These are phyloP conservation scores for Sphagnum fallax DNA, from an alignment of 228 moss, liverwort and hornwort genomes.

Conservation along the genomic window DNA sequence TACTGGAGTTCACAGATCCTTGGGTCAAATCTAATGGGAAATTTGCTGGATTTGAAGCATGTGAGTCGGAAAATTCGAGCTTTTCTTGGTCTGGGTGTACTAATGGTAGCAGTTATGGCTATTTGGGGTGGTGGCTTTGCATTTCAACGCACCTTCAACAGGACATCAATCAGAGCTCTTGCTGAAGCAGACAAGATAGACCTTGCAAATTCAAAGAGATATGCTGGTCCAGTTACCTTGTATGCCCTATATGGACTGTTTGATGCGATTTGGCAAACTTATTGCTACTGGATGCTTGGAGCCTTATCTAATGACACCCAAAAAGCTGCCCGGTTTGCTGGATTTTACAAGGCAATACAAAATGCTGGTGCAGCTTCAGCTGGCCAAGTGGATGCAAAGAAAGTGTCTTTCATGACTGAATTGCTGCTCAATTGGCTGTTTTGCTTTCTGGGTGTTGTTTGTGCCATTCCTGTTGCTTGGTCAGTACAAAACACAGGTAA, in stretches of 20 bases:
- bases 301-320: constrained; percentile 75
- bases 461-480: constrained; percentile 36
- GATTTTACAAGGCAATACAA: constrained; percentile 83
- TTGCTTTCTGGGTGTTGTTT: constrained; percentile 18
- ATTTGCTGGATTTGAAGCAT: constrained; percentile 32
- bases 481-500: constrained; percentile 16
- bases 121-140: constrained; percentile 71
- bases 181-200: constrained; percentile 36
- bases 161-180: constrained; percentile 20
- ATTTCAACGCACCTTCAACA: constrained; percentile 54
- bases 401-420: constrained; percentile 44
- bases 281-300: constrained; percentile 93
- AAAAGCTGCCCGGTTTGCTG: constrained; percentile 59
- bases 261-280: constrained; percentile 86
- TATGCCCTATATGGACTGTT: constrained; percentile 62
- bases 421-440: constrained; percentile 57
- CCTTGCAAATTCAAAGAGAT: constrained; percentile 20
- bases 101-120: constrained; percentile 29
- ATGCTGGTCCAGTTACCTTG: constrained; percentile 45
- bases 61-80: constrained; percentile 40
- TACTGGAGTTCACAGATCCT: constrained; percentile 74
- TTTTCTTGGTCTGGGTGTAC: constrained; percentile 25
- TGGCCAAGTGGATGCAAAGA: constrained; percentile 78
- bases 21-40: constrained; percentile 66
- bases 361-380: constrained; percentile 73